Evolutionary conservation across 2,329 filamentous ascomycete species (phyloP), one percentile per base, ranked within the genome.

Genomic region (Diplocarpon rosae): DNA sequence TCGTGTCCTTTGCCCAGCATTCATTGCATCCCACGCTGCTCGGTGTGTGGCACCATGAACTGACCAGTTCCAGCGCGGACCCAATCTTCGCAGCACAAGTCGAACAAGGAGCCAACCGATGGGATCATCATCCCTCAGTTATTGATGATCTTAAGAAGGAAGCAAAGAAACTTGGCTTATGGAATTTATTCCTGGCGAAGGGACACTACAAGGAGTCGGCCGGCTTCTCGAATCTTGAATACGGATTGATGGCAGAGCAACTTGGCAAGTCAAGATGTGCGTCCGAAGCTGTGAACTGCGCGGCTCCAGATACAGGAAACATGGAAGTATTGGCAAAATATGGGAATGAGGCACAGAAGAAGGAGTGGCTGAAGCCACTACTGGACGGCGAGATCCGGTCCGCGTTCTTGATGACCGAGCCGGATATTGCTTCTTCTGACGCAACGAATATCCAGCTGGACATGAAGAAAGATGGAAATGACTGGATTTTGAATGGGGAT

Each of bases 171-270:
- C 75, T 95, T 20, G 92, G 90, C 1, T 72, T 98, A 37, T 98
- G 92, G 92, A 98, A 98, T 68, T 84, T 98, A 82, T 98, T 98
- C 72, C 68, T 98, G 56, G 86, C 92, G 53, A 90, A 85, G 70
- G 88, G 82, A 58, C 89, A 95, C 68, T 96, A 95, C 74, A 86
- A 83, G 65, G 86, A 95, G 69, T 93, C 88, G 1, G 88, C 90
- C 17, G 92, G 92, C 29, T 95, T 87, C 69, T 86, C 80, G 48
- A 98, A 96, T 66, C 72, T 98, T 51, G 92, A 98, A 68, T 98
- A 98, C 62, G 92, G 89, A 11, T 70, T 98, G 58, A 98, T 96
- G 89, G 92, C 92, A 14, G 92, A 98, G 69, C 85, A 86, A 69
- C 71, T 96, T 56, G 92, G 92, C 52, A 90, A 86, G 69, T 94